phyloP scores from a whole-genome alignment of 345 rosid genomes.

The Eucalyptus sp. region DNA sequence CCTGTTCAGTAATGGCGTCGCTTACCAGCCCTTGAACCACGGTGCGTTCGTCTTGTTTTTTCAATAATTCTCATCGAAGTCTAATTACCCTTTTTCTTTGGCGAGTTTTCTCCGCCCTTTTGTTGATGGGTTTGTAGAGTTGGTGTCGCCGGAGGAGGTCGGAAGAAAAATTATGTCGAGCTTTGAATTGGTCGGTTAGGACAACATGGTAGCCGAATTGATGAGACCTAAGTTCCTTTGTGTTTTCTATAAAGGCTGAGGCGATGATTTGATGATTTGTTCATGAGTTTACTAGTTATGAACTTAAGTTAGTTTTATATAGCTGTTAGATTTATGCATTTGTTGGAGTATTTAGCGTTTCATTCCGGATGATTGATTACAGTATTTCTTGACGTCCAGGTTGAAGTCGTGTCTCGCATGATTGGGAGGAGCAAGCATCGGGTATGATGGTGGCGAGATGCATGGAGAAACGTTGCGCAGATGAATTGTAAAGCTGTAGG shows the following conservation, averaged over 20 bases:
- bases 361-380: background rate
- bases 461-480: background rate
- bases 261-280: background rate
- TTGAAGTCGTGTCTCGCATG: background rate
- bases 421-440: background rate
- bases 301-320: background rate
- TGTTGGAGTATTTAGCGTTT: background rate
- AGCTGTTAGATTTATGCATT: background rate
- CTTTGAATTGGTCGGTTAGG: background rate
- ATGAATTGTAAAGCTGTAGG: background rate
- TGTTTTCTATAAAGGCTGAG: background rate
- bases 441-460: background rate
- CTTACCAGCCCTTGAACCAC: background rate
- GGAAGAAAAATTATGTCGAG: background rate
- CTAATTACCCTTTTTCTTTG: background rate
- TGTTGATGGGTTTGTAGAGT: background rate
- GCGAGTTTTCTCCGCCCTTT: background rate
- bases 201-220: background rate
- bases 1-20: background rate
- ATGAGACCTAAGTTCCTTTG: background rate
- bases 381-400: background rate
- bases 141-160: background rate
- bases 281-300: background rate
- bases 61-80: background rate
- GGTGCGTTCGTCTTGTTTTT: background rate